Evolutionary conservation across 306 rosid genomes (phyloP), one percentile per base, ranked within the genome.

Genomic region (Vigna nakashimae): DNA sequence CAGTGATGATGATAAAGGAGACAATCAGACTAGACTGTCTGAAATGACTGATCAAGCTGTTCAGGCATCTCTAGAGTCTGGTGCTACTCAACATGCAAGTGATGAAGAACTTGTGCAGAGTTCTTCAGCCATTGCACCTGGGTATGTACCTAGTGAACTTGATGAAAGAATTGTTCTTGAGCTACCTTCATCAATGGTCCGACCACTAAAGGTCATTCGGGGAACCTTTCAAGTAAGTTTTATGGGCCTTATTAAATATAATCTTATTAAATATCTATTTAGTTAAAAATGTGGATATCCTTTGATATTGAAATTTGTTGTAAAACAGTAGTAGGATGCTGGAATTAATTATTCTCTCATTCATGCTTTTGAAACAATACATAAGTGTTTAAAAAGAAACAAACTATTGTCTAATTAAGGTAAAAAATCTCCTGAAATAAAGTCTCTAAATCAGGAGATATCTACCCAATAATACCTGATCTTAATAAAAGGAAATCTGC

Each of bases 81-180:
- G 84, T 77, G 81, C 78, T 72, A 46, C 80, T 60, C 87, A 84
- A 81, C 84, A 85, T 79, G 79, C 84, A 70, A 73, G 74, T 79
- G 93, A 87, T 58, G 96, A 85, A 28, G 89, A 75, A 82, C 72
- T 87, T 86, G 82, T 79, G 45, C 87, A 83, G 82, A 85, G 87
- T 74, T 79, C 96, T 56, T 80, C 96, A 74, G 83, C 90, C 79
- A 78, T 87, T 77, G 91, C 89, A 4, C 84, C 93, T 81, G 97
- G 98, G 17, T 93, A 87, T 80, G 92, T 93, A 82, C 97, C 98
- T 30, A 90, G 96, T 67, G 98, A 91, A 66, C 82, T 82, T 74
- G 96, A 91, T 88, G 98, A 93, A 88, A 91, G 98, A 82, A 93
- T 93, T 80, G 83, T 93, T 84, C 88, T 90, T 12, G 98, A 93